Base-by-base conservation (phyloP, 495 filamentous ascomycete genomes). In the Venustampulla echinocandica region DNA sequence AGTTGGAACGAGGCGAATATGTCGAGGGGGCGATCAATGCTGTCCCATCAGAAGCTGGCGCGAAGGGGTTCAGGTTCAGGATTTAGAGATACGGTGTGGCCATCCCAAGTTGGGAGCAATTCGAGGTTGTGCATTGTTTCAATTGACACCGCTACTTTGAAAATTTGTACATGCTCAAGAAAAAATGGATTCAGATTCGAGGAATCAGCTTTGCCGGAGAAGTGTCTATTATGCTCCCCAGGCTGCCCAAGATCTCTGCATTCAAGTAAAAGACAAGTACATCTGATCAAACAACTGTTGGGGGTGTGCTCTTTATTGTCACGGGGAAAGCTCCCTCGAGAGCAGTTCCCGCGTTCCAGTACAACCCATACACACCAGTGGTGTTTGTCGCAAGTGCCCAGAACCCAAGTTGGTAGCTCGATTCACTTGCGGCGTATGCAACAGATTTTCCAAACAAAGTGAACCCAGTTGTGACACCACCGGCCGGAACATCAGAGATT, bases 31-130 rank as follows among this genome's bases (percentile, higher is more conserved):
- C 71, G 0, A 68, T 75, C 24, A 74, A 75, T 35, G 61, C 57
- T 1, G 60, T 75, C 9, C 74, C 76, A 1, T 74, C 75, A 1
- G 68, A 74, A 42, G 79, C 74, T 13, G 70, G 66, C 10, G 56
- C 67, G 41, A 73, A 77, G 54, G 80, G 79, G 2, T 87, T 85
- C 59, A 68, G 82, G 40, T 85, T 82, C 47, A 71, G 73, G 54
- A 50, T 79, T 37, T 81, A 62, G 51, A 19, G 37, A 6, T 17
- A 37, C 6, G 27, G 27, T 30, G 27, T n/a, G 27, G 7, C 7
- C 7, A 30, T n/a, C n/a, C n/a, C n/a, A n/a, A n/a, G n/a, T n/a
- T n/a, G n/a, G n/a, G n/a, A n/a, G n/a, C n/a, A n/a, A n/a, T n/a
- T n/a, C 13, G 13, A 6, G 6, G 27, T 30, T 6, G 27, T 7